phyloP scores from a whole-genome alignment of 2,329 filamentous ascomycete genomes.

The Dactylellina drechsleri region DNA sequence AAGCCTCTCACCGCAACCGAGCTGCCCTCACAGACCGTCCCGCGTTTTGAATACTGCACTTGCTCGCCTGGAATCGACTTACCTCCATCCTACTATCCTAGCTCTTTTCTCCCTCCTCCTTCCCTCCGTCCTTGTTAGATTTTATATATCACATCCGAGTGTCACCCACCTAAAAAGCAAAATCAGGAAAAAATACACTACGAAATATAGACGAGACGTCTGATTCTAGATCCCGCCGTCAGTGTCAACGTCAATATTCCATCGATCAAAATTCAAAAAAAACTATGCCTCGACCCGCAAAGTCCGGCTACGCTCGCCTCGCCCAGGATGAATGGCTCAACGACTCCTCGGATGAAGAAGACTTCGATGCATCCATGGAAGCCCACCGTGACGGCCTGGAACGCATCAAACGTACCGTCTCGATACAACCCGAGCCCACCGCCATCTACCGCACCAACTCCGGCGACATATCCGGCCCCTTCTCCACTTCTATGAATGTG shows the following conservation, averaged over 20 bases:
- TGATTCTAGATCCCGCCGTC: not conserved
- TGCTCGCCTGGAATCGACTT: not conserved
- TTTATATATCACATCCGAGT: not conserved
- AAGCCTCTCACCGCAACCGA: not conserved
- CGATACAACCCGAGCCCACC: constrained; percentile 63
- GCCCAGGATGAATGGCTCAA: constrained; percentile 81
- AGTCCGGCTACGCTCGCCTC: constrained; percentile 85
- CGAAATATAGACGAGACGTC: not conserved
- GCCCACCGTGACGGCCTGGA: constrained; percentile 58
- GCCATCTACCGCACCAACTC: constrained; percentile 61
- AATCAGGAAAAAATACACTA: too few species aligned
- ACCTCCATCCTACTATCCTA: not conserved
- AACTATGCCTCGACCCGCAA: constrained; percentile 78
- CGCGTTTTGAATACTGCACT: not conserved
- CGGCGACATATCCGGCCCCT: constrained; percentile 60
- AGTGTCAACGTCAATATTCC: not conserved
- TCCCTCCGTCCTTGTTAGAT: not conserved
- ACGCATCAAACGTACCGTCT: constrained; percentile 67
- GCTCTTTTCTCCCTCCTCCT: not conserved
- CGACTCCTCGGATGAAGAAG: constrained; percentile 75
- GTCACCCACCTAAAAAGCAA: not conserved
- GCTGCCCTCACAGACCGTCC: not conserved
- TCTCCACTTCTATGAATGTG: too few species aligned
- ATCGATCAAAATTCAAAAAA: not conserved
- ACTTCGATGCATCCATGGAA: constrained; percentile 62